Evolutionary conservation across 1,284 basidiomycete genomes (phyloP).

Genomic region (Athelia sp.): DNA sequence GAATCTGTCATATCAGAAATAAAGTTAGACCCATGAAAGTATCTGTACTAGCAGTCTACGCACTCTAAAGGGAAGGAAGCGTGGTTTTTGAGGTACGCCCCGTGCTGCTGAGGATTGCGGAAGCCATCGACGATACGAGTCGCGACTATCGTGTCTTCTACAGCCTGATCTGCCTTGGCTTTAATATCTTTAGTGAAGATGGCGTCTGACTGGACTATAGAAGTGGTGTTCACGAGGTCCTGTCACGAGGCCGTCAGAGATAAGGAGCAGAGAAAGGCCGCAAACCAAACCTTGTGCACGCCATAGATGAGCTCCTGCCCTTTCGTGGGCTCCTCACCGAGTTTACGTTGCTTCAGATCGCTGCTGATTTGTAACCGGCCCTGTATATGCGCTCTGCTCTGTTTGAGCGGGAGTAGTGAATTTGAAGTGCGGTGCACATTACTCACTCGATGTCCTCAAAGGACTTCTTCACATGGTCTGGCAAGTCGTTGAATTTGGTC

Average conservation of each 20-base stretch:
- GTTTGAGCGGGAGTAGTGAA: slow-evolving; percentile 4
- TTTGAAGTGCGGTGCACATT: neutral
- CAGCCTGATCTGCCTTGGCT: slow-evolving; percentile 66
- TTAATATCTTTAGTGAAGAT: slow-evolving; percentile 64
- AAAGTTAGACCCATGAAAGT: neutral
- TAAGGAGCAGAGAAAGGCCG: slow-evolving; percentile 3
- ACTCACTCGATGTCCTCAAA: slow-evolving; percentile 73
- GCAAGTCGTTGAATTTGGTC: slow-evolving; percentile 81
- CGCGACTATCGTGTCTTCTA: slow-evolving; percentile 71
- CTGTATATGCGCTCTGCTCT: slow-evolving; percentile 62
- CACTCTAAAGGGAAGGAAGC: slow-evolving; percentile 81
- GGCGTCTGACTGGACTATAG: slow-evolving; percentile 63
- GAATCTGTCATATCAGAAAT: slow-evolving; percentile 42
- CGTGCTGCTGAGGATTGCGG: slow-evolving; percentile 64
- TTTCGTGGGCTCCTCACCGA: slow-evolving; percentile 70
- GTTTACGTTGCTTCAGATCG: slow-evolving; percentile 68
- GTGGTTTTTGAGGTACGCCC: slow-evolving; percentile 65
- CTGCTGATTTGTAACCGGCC: slow-evolving; percentile 73
- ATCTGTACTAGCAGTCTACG: slow-evolving; percentile 18
- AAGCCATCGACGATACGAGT: slow-evolving; percentile 73
- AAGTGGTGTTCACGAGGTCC: slow-evolving; percentile 59
- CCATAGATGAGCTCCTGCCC: slow-evolving; percentile 62
- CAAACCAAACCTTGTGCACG: slow-evolving; percentile 63
- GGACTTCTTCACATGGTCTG: slow-evolving; percentile 58
- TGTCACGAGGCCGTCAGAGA: slow-evolving; percentile 17